phyloP scores from a whole-genome alignment of 2,329 filamentous ascomycete genomes.

The Sarocladium oryzae region DNA sequence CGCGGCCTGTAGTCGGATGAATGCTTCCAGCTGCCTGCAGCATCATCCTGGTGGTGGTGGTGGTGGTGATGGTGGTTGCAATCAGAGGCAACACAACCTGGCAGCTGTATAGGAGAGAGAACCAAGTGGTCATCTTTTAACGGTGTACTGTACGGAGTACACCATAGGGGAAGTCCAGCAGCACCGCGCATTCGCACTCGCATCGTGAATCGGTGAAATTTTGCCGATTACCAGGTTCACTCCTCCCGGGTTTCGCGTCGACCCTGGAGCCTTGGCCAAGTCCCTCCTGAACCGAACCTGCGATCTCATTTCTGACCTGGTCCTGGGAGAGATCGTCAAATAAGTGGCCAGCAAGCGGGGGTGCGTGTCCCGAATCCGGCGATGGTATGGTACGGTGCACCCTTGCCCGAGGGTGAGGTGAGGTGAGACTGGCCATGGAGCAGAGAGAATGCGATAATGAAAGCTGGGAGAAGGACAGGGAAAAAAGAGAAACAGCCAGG shows the following conservation, averaged over 20 bases:
- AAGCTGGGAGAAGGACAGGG: not conserved
- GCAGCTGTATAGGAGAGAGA: no score
- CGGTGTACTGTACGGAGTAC: no score
- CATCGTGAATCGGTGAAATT: slow-evolving; percentile 1
- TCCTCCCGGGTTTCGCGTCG: not conserved
- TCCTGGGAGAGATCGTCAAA: not conserved
- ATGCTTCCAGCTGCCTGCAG: no score
- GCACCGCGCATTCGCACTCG: slow-evolving; percentile 2
- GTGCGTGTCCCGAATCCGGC: not conserved
- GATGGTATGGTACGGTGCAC: not conserved
- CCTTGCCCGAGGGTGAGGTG: not conserved
- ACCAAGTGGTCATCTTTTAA: no score
- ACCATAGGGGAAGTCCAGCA: no score
- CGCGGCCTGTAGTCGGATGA: no score
- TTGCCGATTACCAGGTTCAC: not conserved
- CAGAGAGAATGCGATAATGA: not conserved
- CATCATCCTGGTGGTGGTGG: no score
- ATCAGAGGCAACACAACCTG: no score
- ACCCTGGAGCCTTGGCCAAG: no score
- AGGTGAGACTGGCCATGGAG: no score
- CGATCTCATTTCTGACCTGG: not conserved
- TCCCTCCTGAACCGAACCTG: not conserved
- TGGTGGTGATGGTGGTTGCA: no score
- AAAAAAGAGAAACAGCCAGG: not conserved
- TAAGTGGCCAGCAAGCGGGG: no score